A percentile compares a stretch with the other conserved stretches of the same genome.
Conservation (phyloP, 148 eudicot species). For the Rhododendron williamsianum region DNA sequence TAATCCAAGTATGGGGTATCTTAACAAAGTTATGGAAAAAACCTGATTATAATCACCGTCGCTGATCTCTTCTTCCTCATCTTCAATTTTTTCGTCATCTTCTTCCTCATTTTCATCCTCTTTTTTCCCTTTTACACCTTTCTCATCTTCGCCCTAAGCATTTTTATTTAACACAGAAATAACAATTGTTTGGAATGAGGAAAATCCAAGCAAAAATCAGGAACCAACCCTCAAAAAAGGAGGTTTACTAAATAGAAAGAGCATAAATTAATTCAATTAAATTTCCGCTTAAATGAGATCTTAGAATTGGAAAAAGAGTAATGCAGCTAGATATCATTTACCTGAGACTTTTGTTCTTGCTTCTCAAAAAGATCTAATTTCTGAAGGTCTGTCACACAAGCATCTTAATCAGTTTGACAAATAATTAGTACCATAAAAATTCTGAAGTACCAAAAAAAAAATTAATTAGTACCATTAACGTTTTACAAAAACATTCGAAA, state of each 20-base stretch:
- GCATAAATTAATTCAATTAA: background rate
- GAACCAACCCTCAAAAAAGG: conserved; percentile 1
- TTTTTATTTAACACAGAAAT: background rate
- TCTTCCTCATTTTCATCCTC: conserved; percentile 43
- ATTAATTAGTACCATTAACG: background rate
- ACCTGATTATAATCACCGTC: conserved; percentile 48
- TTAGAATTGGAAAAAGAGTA: background rate
- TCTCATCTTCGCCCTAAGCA: conserved; percentile 26
- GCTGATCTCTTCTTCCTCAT: conserved; percentile 35
- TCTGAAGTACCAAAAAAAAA: too few relatives aligned
- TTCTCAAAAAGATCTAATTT: conserved; percentile 42
- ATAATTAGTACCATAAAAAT: background rate
- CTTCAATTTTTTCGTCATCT: conserved; percentile 23
- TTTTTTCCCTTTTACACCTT: conserved; percentile 23
- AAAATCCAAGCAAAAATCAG: conserved; percentile 1
- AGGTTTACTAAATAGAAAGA: background rate
- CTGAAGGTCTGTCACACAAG: conserved; percentile 22
- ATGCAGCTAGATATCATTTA: conserved; percentile 1
- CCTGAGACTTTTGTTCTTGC: conserved; percentile 34
- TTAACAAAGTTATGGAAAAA: background rate
- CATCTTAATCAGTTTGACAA: conserved; percentile 7
- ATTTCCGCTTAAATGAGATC: background rate
- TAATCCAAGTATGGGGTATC: background rate
- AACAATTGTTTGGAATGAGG: background rate
- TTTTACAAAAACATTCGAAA: background rate